These are phyloP conservation scores for Vitis riparia DNA, from an alignment of 164 flowering plant species.

Conservation along the genomic window DNA sequence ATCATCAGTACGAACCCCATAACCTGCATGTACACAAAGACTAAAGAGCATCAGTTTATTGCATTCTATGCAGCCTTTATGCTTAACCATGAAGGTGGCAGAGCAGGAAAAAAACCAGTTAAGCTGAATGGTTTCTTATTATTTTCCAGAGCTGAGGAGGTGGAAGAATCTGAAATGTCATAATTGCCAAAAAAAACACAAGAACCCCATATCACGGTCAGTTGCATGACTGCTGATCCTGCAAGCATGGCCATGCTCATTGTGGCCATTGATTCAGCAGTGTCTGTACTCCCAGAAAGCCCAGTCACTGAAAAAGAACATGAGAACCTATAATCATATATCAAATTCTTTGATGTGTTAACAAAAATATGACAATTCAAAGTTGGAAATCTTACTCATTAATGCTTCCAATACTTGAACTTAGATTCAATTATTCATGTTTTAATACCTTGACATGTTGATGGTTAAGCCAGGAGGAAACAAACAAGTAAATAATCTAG, in stretches of 20 bases:
- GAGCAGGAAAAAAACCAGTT: constrained; percentile 12
- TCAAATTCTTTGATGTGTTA: neutral
- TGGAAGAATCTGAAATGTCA: constrained; percentile 18
- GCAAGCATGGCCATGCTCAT: constrained; percentile 47
- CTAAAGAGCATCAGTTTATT: neutral
- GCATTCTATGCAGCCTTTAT: too few species aligned
- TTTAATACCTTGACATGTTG: too few species aligned
- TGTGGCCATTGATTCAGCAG: constrained; percentile 28
- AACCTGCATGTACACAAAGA: constrained; percentile 16
- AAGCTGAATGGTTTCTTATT: constrained; percentile 10
- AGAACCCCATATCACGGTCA: constrained; percentile 52
- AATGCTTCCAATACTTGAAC: too few species aligned
- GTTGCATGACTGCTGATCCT: constrained; percentile 42
- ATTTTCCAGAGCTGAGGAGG: neutral
- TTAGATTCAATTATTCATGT: too few species aligned
- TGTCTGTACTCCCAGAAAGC: constrained; percentile 27
- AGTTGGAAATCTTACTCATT: neutral
- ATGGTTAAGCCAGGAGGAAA: too few species aligned
- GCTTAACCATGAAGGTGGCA: too few species aligned
- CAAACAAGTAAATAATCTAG: too few species aligned
- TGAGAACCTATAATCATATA: neutral
- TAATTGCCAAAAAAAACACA: constrained; percentile 36
- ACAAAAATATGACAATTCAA: neutral
- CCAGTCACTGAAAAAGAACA: constrained; percentile 33
- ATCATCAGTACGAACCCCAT: constrained; percentile 31